These are phyloP conservation scores for Geotrichum candidum DNA, from an alignment of 1,139 yeast species.

Conservation along the genomic window DNA sequence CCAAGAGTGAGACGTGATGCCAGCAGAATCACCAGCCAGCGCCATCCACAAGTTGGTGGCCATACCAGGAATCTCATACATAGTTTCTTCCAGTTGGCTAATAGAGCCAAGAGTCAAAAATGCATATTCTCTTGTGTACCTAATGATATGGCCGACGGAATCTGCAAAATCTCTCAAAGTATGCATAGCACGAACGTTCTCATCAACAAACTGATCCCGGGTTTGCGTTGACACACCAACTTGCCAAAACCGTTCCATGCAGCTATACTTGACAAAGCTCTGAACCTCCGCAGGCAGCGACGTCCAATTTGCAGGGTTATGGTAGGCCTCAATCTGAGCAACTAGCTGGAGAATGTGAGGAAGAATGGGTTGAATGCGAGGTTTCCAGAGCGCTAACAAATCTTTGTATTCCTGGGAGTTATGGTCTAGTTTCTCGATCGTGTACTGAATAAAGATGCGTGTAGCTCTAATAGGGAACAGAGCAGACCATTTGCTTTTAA, in stretches of 20 bases:
- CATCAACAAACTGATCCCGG: constrained; percentile 90
- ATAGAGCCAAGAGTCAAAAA: constrained; percentile 85
- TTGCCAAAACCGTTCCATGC: constrained; percentile 96
- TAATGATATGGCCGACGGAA: constrained; percentile 91
- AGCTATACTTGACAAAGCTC: constrained; percentile 78
- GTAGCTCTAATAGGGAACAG: constrained; percentile 95
- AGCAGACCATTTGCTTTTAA: constrained; percentile 89
- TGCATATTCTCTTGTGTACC: constrained; percentile 95
- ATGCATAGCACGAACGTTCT: constrained; percentile 87
- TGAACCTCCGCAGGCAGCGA: constrained; percentile 85
- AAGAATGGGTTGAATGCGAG: constrained; percentile 82
- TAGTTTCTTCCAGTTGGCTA: constrained; percentile 81
- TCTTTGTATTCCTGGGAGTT: constrained; percentile 69
- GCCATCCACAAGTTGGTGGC: constrained; percentile 78
- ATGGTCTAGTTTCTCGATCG: constrained; percentile 83
- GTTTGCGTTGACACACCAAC: constrained; percentile 94
- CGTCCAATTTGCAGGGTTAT: constrained; percentile 86
- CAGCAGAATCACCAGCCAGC: constrained; percentile 75
- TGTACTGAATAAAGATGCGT: constrained; percentile 87
- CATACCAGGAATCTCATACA: constrained; percentile 79
- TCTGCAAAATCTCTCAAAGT: constrained; percentile 95
- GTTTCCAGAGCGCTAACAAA: constrained; percentile 78
- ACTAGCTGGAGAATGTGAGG: constrained; percentile 85
- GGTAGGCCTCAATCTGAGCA: constrained; percentile 89
- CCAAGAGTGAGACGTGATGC: constrained; percentile 94